Evolutionary conservation across 225 moss, liverwort and hornwort genomes (phyloP).

Genomic region (Lunularia cruciata): DNA sequence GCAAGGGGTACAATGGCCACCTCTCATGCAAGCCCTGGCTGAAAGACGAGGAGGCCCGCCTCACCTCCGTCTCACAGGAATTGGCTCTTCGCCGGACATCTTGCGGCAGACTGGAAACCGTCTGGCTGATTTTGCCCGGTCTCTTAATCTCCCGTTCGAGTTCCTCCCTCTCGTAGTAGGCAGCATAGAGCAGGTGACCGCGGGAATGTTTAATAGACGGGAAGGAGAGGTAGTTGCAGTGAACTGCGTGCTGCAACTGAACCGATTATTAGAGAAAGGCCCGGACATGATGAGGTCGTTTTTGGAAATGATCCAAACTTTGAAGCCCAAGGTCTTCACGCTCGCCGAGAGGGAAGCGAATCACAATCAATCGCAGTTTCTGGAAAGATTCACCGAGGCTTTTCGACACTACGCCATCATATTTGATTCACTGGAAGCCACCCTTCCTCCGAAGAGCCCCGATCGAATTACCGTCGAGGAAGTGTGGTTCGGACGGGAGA

Average conservation of each 20-base stretch:
- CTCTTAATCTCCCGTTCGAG: slow-evolving; percentile 73
- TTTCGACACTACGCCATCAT: slow-evolving; percentile 43
- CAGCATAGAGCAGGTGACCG: slow-evolving; percentile 40
- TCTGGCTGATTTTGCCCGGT: slow-evolving; percentile 68
- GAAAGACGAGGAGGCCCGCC: slow-evolving; percentile 63
- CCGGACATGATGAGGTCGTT: slow-evolving; percentile 37
- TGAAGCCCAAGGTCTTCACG: slow-evolving; percentile 47
- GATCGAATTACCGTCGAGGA: slow-evolving; percentile 51
- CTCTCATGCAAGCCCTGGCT: slow-evolving; percentile 90
- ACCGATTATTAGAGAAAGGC: slow-evolving; percentile 43
- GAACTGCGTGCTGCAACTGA: slow-evolving; percentile 51
- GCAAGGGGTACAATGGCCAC: slow-evolving; percentile 97
- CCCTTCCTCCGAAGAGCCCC: slow-evolving; percentile 46
- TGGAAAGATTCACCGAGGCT: slow-evolving; percentile 49
- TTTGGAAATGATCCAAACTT: slow-evolving; percentile 40
- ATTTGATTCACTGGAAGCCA: slow-evolving; percentile 56
- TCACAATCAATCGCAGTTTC: slow-evolving; percentile 45
- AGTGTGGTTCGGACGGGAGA: slow-evolving; percentile 57
- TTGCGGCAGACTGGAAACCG: slow-evolving; percentile 74
- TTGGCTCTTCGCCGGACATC: slow-evolving; percentile 52
- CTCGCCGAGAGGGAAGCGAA: slow-evolving; percentile 56
- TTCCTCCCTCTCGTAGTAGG: slow-evolving; percentile 55
- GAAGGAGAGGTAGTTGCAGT: slow-evolving; percentile 53
- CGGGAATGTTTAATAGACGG: slow-evolving; percentile 37
- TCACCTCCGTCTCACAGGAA: slow-evolving; percentile 75